phyloP scores from a whole-genome alignment of 768 basidiomycete genomes.

The Psilocybe tampanensis region DNA sequence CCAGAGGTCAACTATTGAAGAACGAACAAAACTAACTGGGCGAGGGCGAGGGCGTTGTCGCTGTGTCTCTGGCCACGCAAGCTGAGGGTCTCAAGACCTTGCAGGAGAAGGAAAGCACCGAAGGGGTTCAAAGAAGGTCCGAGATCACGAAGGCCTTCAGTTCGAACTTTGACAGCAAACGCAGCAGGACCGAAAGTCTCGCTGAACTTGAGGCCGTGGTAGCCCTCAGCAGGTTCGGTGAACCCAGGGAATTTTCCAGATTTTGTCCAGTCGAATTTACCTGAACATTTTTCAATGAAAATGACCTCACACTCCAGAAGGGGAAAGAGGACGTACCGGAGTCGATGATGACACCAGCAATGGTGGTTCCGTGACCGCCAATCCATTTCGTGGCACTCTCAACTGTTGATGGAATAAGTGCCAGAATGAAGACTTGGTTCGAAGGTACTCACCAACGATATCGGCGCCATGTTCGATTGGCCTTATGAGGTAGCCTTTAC shows the following conservation, averaged over 20 bases:
- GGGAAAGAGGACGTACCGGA: slow-evolving; percentile 41
- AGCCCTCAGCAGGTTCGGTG: slow-evolving; percentile 74
- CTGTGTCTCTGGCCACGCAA: slow-evolving; percentile 72
- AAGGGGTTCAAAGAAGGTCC: slow-evolving; percentile 73
- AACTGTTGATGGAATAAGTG: slow-evolving; percentile 32
- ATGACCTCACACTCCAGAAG: background rate
- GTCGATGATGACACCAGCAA: slow-evolving; percentile 77
- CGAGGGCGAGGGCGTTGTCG: slow-evolving; percentile 70
- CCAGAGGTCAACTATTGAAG: background rate
- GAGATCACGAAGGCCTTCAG: slow-evolving; percentile 64
- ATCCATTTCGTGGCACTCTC: slow-evolving; percentile 89
- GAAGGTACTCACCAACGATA: slow-evolving; percentile 57
- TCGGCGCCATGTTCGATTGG: slow-evolving; percentile 80
- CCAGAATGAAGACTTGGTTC: background rate
- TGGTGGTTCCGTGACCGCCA: slow-evolving; percentile 78
- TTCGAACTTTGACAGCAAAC: slow-evolving; percentile 68
- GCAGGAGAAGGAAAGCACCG: slow-evolving; percentile 73
- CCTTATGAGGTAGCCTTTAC: slow-evolving; percentile 57
- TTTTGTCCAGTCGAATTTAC: slow-evolving; percentile 73
- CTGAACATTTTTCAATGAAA: slow-evolving; percentile 18
- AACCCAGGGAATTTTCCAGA: slow-evolving; percentile 76
- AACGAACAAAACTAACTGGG: slow-evolving; percentile 37
- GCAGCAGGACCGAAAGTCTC: slow-evolving; percentile 68
- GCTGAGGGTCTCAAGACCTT: slow-evolving; percentile 78
- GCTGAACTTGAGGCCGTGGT: slow-evolving; percentile 69